Evolutionary conservation across 331 rosid genomes (phyloP).

Genomic region (Cydonia oblonga): DNA sequence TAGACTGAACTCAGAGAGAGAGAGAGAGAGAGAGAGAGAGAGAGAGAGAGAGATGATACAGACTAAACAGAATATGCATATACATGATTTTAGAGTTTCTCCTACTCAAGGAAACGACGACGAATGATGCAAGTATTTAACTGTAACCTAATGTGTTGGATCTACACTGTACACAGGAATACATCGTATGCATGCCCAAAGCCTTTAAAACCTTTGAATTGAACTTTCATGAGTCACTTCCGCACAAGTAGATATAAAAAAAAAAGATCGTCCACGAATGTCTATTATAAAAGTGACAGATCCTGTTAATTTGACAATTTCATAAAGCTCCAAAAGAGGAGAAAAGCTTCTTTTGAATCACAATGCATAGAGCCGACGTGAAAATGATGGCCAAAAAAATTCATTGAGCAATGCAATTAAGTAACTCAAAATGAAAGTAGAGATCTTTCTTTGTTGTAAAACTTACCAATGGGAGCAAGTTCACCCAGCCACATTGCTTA

Average conservation of each 20-base stretch:
- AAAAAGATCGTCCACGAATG: too few species aligned
- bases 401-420: neutral
- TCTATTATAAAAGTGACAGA: too few species aligned
- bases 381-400: neutral
- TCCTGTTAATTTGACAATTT: too few species aligned
- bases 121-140: neutral
- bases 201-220: neutral
- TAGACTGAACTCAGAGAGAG: neutral
- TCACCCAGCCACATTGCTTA: constrained; percentile 12
- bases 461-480: constrained; percentile 24
- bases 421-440: neutral
- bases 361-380: neutral
- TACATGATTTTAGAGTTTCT: too few species aligned
- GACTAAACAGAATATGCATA: neutral
- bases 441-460: neutral
- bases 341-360: neutral
- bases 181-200: neutral
- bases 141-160: neutral
- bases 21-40: too few species aligned
- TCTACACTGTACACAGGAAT: neutral
- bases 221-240: neutral
- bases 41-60: neutral
- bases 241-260: neutral
- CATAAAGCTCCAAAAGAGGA: neutral
- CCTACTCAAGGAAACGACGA: neutral